Conservation (phyloP, 805 yeast genomes). For the Blastobotrys chiropterorum region DNA sequence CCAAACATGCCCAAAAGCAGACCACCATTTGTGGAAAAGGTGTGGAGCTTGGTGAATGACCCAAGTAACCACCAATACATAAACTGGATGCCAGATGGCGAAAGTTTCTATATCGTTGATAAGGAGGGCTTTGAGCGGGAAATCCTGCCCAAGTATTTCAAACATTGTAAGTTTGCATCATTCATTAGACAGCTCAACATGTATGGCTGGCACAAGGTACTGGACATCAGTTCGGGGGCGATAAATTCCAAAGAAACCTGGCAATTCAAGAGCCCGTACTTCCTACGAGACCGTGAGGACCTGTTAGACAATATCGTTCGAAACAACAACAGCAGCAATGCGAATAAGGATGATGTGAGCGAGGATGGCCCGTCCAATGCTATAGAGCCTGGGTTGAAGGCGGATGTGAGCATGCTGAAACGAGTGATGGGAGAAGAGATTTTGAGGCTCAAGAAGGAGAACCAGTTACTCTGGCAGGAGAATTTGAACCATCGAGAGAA, state of each 20-base stretch:
- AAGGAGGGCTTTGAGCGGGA: slow-evolving; percentile 77
- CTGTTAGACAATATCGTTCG: slow-evolving; percentile 79
- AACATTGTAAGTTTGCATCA: slow-evolving; percentile 90
- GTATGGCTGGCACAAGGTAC: slow-evolving; percentile 99
- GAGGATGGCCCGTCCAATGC: slow-evolving; percentile 58
- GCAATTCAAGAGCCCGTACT: slow-evolving; percentile 83
- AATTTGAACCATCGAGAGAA: slow-evolving; percentile 76
- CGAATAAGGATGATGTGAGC: slow-evolving; percentile 34
- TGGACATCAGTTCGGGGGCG: slow-evolving; percentile 70
- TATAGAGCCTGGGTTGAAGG: not conserved
- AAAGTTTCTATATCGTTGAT: slow-evolving; percentile 75
- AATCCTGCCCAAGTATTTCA: slow-evolving; percentile 86
- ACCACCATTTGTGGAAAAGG: slow-evolving; percentile 87
- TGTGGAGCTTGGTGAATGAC: slow-evolving; percentile 96
- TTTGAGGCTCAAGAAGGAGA: slow-evolving; percentile 75
- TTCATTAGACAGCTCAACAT: slow-evolving; percentile 94
- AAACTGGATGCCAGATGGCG: slow-evolving; percentile 81
- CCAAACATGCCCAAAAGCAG: slow-evolving; percentile 29
- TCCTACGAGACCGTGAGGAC: slow-evolving; percentile 72
- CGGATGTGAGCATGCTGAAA: not conserved
- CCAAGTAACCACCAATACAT: slow-evolving; percentile 62
- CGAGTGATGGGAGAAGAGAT: slow-evolving; percentile 79
- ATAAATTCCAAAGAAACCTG: slow-evolving; percentile 65
- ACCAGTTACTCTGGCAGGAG: slow-evolving; percentile 88
- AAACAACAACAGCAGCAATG: slow-evolving; percentile 46